Evolutionary conservation across 306 rosid species (phyloP).

Genomic region (Trifolium fragiferum): DNA sequence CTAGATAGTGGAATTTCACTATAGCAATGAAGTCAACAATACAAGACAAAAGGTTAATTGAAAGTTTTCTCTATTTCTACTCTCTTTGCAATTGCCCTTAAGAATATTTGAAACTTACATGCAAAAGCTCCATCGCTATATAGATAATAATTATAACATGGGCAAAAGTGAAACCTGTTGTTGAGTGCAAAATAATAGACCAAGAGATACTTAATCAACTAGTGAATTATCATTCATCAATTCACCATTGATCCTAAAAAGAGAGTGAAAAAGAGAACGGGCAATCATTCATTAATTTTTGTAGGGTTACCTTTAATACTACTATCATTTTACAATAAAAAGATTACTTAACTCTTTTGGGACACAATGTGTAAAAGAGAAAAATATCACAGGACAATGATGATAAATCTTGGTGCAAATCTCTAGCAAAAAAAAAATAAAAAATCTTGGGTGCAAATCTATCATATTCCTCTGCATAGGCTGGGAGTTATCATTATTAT

Average conservation of each 20-base stretch:
- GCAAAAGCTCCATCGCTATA: conserved; percentile 39
- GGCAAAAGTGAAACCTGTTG: conserved; percentile 56
- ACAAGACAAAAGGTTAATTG: conserved; percentile 51
- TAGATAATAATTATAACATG: conserved; percentile 35
- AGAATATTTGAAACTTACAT: conserved; percentile 46
- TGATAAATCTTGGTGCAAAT: conserved; percentile 87
- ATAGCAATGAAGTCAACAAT: conserved; percentile 68
- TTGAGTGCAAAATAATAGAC: conserved; percentile 71
- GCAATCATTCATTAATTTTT: conserved; percentile 50
- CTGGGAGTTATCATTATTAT: conserved; percentile 72
- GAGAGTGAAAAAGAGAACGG: conserved; percentile 15
- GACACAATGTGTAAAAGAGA: conserved; percentile 46
- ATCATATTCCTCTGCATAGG: conserved; percentile 51
- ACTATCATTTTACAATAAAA: conserved; percentile 34
- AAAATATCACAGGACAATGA: conserved; percentile 65
- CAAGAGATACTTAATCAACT: conserved; percentile 19
- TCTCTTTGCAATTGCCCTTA: conserved; percentile 11
- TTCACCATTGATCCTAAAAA: conserved; percentile 47
- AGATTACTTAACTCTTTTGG: conserved; percentile 41
- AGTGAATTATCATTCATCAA: conserved; percentile 53
- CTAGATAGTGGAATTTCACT: conserved; percentile 64
- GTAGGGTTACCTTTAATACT: conserved; percentile 54
- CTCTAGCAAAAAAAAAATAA: conserved; percentile 32
- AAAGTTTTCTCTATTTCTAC: conserved; percentile 9
- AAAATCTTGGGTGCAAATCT: conserved; percentile 42